Base-by-base conservation (phyloP, 805 yeast species). In the Zygosaccharomyces lentus region DNA sequence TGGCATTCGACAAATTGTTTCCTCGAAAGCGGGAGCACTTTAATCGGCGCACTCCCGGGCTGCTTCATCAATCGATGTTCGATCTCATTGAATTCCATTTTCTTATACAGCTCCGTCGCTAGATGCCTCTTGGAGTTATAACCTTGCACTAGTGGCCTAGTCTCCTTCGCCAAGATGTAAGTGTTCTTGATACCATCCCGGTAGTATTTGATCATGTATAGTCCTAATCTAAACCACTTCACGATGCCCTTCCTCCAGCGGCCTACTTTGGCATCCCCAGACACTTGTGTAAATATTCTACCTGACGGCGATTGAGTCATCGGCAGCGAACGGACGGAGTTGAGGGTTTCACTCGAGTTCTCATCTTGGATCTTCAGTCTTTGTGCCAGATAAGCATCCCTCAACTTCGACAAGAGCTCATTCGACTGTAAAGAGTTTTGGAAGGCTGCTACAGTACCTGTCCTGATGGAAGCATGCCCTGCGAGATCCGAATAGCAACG, bases 171-270 rank as follows among this genome's bases (percentile, higher is more conserved):
- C 48, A 79, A 78, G 1, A 61, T 50, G 78, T 82, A 80, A 0
- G 82, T 75, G 51, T 75, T 76, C 16, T 66, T 61, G 2, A 83
- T 69, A 1, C 91, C 90, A 2, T 66, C 59, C 49, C 75, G 75
- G 65, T 83, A 84, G 58, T 82, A 81, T 5, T 60, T 60, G 34
- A 81, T 54, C 35, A 79, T 52, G 2, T 65, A 51, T 54, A 74
- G 73, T 5, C 76, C 79, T 51, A 73, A 73, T 1, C 71, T 65
- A 17, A 64, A 56, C 54, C 69, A 69, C 52, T 77, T 78, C 43
- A 51, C 52, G 39, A 61, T 32, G 39, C 55, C 37, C 34, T 43
- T 43, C 43, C 51, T 43, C 71, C 69, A 52, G n/a, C 32, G 17
- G n/a, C 49, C 43, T 6, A 62, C 48, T 13, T 50, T 51, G 0